Percentiles rank a stretch among this genome's conserved stretches.
Conservation (phyloP, 495 filamentous ascomycete genomes). For the Jackrogersella minutella region DNA sequence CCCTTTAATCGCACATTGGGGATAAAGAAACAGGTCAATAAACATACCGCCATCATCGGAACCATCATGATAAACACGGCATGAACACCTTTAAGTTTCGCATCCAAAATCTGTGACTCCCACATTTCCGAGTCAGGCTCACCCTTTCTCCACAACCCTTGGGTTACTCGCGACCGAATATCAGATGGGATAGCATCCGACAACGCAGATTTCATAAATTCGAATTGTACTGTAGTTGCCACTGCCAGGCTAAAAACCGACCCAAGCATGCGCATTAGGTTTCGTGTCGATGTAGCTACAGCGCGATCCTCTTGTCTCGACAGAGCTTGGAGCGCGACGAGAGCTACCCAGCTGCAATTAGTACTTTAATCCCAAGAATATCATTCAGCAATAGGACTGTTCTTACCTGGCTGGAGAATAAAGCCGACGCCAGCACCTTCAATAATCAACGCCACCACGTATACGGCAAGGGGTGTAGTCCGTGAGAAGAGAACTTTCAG, state of each 20-base stretch:
- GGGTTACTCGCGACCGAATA: not conserved
- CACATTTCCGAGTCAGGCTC: not conserved
- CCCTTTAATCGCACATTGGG: constrained; percentile 1
- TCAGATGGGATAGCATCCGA: not conserved
- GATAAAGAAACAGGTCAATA: not conserved
- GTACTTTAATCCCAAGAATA: not conserved
- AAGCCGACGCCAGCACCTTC: not conserved
- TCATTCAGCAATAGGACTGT: not conserved
- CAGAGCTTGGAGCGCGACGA: constrained; percentile 3
- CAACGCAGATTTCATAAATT: constrained; percentile 3
- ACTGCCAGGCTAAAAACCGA: constrained; percentile 1
- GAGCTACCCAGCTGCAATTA: not conserved
- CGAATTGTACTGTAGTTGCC: constrained; percentile 1
- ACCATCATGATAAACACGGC: constrained; percentile 8
- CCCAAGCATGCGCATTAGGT: constrained; percentile 5
- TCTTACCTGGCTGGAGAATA: constrained; percentile 9
- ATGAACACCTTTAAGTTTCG: not conserved
- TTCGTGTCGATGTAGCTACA: constrained; percentile 5
- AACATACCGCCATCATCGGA: constrained; percentile 1
- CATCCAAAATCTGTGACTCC: constrained; percentile 4
- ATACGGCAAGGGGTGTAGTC: not conserved
- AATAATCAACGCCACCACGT: not conserved
- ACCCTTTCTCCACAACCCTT: not conserved
- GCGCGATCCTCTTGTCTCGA: not conserved
- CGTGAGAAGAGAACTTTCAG: constrained; percentile 2